Base-by-base conservation (phyloP, 2,329 filamentous ascomycete genomes). In the Elsinoe necatrix region DNA sequence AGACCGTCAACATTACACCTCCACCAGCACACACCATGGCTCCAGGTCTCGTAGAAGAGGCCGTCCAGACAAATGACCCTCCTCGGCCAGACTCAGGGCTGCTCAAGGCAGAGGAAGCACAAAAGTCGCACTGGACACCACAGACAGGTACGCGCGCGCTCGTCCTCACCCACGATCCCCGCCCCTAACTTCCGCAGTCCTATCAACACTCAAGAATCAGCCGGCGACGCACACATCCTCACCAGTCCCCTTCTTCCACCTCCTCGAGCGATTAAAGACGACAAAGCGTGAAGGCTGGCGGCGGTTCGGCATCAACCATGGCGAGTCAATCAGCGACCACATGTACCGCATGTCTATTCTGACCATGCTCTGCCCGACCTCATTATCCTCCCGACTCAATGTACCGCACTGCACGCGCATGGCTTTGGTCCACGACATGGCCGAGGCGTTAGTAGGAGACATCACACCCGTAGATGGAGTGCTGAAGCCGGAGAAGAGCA, bases 281-380 rank as follows among this genome's bases (percentile, higher is more conserved):
- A 95, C 88, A 60, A 95, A 95, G 72, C 86, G 93, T 59, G 93
- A 96, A 73, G 93, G 93, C 62, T 98, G 93, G 93, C 82, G 87
- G 57, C 83, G 93, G 35, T 96, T 96, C 69, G 84, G 83, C 37
- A 89, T 98, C 62, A 63, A 70, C 57, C 62, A 73, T 58, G 87
- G 89, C 69, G 93, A 98, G 72, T 95, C 89, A 1, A 96, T 98
- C 68, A 81, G 89, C 55, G 93, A 98, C 75, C 93, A 98, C 79
- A 98, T 98, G 93, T 98, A 97, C 74, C 90, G 93, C 73, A 98
- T 98, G 93, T 89, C 91, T 51, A 81, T 98, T 63, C 89, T 98
- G 71, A 90, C 89, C 61, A 88, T 98, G 84, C 82, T 96, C 62
- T 90, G 89, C 1, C 92, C 93, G 1, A 79, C 87, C 0, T 74